Base-by-base conservation (phyloP, 2,329 filamentous ascomycete genomes). In the Epichloe sibirici region DNA sequence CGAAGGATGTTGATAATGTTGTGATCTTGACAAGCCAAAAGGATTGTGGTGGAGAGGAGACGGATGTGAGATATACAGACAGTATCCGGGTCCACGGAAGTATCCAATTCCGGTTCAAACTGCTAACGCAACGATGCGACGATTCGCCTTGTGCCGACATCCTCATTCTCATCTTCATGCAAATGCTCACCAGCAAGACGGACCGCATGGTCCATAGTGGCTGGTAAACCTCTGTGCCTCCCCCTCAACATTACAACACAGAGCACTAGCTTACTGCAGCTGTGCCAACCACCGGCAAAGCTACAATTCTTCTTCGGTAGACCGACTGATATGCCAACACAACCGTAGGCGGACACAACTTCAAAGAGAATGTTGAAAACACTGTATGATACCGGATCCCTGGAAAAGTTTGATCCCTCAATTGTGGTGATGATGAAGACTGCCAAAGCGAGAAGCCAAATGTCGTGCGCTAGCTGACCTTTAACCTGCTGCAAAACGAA, bases 381-480 rank as follows among this genome's bases (percentile, higher is more conserved):
- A 21, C 75, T 76, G 62, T 75, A 83, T 42, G 63, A 74, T 8
- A 66, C 65, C 0, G 79, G 78, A 51, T 80, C 72, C 5, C 21
- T 37, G n/a, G 45, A 38, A 21, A 52, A 49, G 9, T 45, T 35
- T 63, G 59, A 1, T 15, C 76, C 77, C 62, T 86, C 82, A 46
- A 83, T 79, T 40, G 78, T 74, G 51, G 74, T 72, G 52, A 86
- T 81, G 35, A 81, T 63, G 48, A 85, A 71, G 12, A 83, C 73
- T 2, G 79, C 78, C 0, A 84, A 64, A 3, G 79, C 75, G 13
- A 86, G 76, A 69, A 75, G 81, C 82, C 82, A 85, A 15, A 86
- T 69, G 59, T 86, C 83, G 62, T 85, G 80, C 34, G 79, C 77
- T 2, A 86, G 72, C 62, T 86, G 82, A 5, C 76, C 75, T n/a